These are phyloP conservation scores for Xylariomycetidae sp. DNA, from an alignment of 2,329 filamentous ascomycete genomes.

Conservation along the genomic window DNA sequence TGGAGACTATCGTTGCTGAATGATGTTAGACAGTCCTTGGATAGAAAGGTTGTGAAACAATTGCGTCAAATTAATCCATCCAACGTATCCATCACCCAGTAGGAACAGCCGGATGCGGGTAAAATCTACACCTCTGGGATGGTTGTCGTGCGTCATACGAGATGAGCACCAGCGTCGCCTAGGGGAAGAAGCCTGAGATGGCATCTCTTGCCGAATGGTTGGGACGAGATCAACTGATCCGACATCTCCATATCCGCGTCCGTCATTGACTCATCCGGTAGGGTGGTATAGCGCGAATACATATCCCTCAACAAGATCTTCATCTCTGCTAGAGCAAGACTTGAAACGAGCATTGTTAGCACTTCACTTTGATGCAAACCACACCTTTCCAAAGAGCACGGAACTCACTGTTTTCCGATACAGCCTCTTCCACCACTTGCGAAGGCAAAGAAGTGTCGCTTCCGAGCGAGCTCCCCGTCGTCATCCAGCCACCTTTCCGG, in stretches of 20 bases:
- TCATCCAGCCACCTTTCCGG: constrained; percentile 78
- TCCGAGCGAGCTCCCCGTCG: constrained; percentile 66
- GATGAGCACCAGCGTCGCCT: no score
- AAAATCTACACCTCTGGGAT: no score
- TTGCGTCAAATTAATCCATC: no score
- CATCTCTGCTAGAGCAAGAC: constrained; percentile 62
- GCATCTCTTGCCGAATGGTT: constrained; percentile 55
- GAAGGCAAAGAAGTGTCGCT: constrained; percentile 59
- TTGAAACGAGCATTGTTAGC: constrained; percentile 18
- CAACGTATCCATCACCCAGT: no score
- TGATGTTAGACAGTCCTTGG: no score
- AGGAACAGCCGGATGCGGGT: no score
- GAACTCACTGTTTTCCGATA: constrained; percentile 59
- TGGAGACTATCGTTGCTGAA: no score
- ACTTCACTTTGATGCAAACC: neutral
- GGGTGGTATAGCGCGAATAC: constrained; percentile 52
- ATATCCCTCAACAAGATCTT: constrained; percentile 57
- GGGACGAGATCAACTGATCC: constrained; percentile 61
- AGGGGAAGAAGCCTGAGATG: constrained; percentile 38
- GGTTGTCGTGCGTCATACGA: no score
- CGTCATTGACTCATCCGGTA: constrained; percentile 48
- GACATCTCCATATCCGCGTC: constrained; percentile 55
- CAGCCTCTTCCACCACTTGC: constrained; percentile 60
- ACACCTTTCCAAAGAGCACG: no score
- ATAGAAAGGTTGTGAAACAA: no score